A percentile compares a stretch with the other conserved stretches of the same genome.
These are phyloP conservation scores for Berberis thunbergii DNA, from an alignment of 164 flowering plant species.

Conservation along the genomic window DNA sequence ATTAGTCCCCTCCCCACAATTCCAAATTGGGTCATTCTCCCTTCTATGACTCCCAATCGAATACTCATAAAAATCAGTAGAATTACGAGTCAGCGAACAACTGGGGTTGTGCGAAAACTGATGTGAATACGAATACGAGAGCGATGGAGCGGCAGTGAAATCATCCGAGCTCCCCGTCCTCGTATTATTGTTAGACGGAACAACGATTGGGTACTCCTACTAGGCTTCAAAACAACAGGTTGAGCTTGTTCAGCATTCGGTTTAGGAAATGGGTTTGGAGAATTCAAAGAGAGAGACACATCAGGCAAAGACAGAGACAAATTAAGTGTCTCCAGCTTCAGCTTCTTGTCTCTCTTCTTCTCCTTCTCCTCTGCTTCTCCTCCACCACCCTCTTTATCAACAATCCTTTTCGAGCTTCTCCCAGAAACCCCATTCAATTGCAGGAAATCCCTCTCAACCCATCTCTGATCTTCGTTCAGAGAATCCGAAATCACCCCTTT, in stretches of 20 bases:
- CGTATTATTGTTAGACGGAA: conserved; percentile 51
- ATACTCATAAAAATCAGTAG: conserved; percentile 64
- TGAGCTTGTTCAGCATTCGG: conserved; percentile 22
- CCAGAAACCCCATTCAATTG: conserved; percentile 39
- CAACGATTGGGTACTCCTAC: conserved; percentile 46
- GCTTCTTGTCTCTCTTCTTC: conserved; percentile 45
- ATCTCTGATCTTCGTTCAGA: conserved; percentile 31
- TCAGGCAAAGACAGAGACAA: conserved; percentile 78
- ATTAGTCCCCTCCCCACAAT: conserved; percentile 92
- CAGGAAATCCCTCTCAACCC: conserved; percentile 92
- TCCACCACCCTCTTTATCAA: conserved; percentile 28
- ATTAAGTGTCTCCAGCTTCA: conserved; percentile 69
- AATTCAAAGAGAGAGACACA: conserved; percentile 58
- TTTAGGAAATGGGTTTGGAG: conserved; percentile 41
- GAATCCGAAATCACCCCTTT: conserved; percentile 53
- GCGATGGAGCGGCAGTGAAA: conserved; percentile 65
- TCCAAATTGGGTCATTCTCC: conserved; percentile 77
- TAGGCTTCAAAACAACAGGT: conserved; percentile 22
- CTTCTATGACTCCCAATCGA: conserved; percentile 52
- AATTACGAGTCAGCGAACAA: conserved; percentile 81
- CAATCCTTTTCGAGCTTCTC: conserved; percentile 36
- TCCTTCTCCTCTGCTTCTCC: conserved; percentile 21
- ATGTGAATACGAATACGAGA: conserved; percentile 71
- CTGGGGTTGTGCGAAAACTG: conserved; percentile 87
- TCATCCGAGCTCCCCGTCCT: conserved; percentile 71